Base-by-base conservation (phyloP, 768 basidiomycete species). In the Phlebiopsis gigantea region DNA sequence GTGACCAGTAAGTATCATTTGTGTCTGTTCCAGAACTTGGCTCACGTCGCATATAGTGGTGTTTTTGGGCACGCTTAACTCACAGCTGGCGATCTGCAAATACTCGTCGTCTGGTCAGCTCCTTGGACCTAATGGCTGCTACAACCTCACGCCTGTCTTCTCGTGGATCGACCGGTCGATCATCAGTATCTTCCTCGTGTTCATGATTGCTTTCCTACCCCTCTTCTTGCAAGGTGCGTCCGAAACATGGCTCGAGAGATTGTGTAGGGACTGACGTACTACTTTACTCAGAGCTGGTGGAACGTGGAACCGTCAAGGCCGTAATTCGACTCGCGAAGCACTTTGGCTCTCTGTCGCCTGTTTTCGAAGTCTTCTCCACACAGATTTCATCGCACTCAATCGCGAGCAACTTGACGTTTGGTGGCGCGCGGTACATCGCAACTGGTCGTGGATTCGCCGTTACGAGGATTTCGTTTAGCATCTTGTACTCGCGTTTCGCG, bases 381-480 rank as follows among this genome's bases (percentile, higher is more conserved):
- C 96, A 98, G 71, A 98, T 99, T 66, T 95, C 93, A 70, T 94
- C 94, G 46, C 93, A 98, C 68, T 98, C 97, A 25, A 98, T 99
- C 71, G 77, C 97, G 61, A 96, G 87, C 72, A 96, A 99, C 72
- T 75, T 99, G 74, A 96, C 92, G 5, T 98, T 97, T 58, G 97
- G 97, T 72, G 97, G 97, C 48, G 97, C 97, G 45, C 84, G 97
- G 51, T 99, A 98, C 73, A 99, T 99, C 62, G 94, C 97, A 15
- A 99, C 96, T 22, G 97, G 97, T 47, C 91, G 97, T 81, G 97
- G 97, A 41, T 99, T 99, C 68, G 97, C 97, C 25, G 98, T 96
- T 4, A 90, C 93, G 21, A 81, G 97, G 53, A 92, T 97, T 59
- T 88, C 88, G 58, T 99, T 99, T 78, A 88, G 83, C 69, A 95